Evolutionary conservation across 1,284 basidiomycete species (phyloP).

Genomic region (Phylloboletellus chloephorus): DNA sequence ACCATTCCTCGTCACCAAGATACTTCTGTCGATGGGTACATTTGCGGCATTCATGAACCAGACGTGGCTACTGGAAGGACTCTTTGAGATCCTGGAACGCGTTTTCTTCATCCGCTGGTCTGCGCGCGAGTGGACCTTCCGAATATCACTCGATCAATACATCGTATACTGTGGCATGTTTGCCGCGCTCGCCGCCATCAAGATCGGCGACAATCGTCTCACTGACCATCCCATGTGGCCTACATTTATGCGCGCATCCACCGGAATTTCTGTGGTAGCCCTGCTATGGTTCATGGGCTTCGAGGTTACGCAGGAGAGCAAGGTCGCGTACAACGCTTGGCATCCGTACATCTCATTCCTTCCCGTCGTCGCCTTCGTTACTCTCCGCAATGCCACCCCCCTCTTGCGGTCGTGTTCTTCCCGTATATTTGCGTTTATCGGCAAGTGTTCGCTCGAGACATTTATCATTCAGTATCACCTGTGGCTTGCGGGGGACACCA

Average conservation of each 20-base stretch:
- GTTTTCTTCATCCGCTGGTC: slow-evolving; percentile 79
- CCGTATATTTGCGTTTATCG: slow-evolving; percentile 72
- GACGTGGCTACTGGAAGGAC: slow-evolving; percentile 52
- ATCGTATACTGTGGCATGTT: slow-evolving; percentile 87
- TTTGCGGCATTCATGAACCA: slow-evolving; percentile 66
- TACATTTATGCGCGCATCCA: slow-evolving; percentile 42
- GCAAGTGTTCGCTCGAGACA: slow-evolving; percentile 78
- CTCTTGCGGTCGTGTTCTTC: slow-evolving; percentile 67
- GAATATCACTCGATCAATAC: slow-evolving; percentile 81
- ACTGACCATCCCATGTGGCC: slow-evolving; percentile 68
- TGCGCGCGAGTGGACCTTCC: slow-evolving; percentile 80
- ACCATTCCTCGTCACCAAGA: slow-evolving; percentile 65
- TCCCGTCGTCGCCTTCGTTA: slow-evolving; percentile 70
- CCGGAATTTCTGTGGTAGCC: slow-evolving; percentile 46
- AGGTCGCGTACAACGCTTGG: slow-evolving; percentile 81
- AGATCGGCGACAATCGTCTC: slow-evolving; percentile 68
- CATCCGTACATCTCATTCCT: slow-evolving; percentile 82
- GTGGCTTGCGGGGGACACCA: slow-evolving; percentile 85
- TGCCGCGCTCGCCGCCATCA: slow-evolving; percentile 67
- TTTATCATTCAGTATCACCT: slow-evolving; percentile 89
- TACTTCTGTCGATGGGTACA: slow-evolving; percentile 55
- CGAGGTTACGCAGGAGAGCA: slow-evolving; percentile 68
- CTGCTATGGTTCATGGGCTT: slow-evolving; percentile 79
- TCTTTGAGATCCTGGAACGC: slow-evolving; percentile 61
- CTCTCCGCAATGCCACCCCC: slow-evolving; percentile 71